Base-by-base conservation (phyloP, 225 moss, liverwort and hornwort genomes). In the Sphagnum contortum region DNA sequence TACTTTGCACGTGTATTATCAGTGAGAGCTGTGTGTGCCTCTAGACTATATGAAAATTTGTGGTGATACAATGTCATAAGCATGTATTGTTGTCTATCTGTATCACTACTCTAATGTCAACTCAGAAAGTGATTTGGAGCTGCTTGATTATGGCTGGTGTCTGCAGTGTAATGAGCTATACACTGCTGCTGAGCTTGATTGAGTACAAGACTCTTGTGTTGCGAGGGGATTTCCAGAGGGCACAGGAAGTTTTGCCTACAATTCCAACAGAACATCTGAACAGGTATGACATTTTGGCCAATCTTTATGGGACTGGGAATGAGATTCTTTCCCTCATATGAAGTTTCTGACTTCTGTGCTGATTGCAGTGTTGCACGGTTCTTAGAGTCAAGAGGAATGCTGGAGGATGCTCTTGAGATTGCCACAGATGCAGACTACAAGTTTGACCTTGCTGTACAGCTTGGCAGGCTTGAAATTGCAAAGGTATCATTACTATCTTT, bases 121-220 rank as follows among this genome's bases (percentile, higher is more conserved):
- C 29, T 29, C 29, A 29, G 29, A 29, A 29, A 29, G 29, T 29
- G 29, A 29, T 29, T 29, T 29, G 29, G 29, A 29, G 29, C 29
- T 29, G 29, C 29, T 29, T 29, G 29, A 29, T 29, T 29, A 29
- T 29, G 29, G 29, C 29, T 29, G 29, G 29, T 29, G 29, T 29
- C 29, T 73, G 70, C 78, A 95, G 94, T 68, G 87, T 96, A 64
- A 90, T 96, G 92, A 96, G 95, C 82, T 96, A 96, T 75, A 90
- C 95, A 5, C 71, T 96, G n/a, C 86, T 96, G n/a, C 86, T 96
- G 5, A 96, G 82, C 73, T 64, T 95, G 73, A 95, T 95, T 50
- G 94, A 95, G 78, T 95, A 95, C 76, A 95, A 95, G 67, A 96
- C 92, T 63, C 83, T 92, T 3, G 70, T 96, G 50, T 72, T 96